These are phyloP conservation scores for Hordeum vulgare DNA, from an alignment of 176 grass and related monocot species.

Conservation along the genomic window MorexV3_pseudomolecules_assembly NC_058523.1:12264091-12264590, in stretches of 20 bases:
- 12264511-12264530: neutral
- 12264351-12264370: neutral
- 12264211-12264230: slow-evolving; percentile 4
- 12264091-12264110: neutral
- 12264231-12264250: slow-evolving; percentile 10
- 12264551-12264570: neutral
- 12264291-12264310: neutral
- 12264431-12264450: neutral
- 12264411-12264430: neutral
- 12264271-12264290: slow-evolving; percentile 8
- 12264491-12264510: neutral
- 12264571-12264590: neutral
- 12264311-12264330: neutral
- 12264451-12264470: neutral
- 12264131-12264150: neutral
- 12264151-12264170: neutral
- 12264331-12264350: neutral
- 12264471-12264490: neutral
- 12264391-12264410: neutral
- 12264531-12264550: neutral
- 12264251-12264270: slow-evolving; percentile 10
- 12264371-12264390: no score
- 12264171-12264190: neutral
- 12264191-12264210: neutral
- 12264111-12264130: neutral